Percentiles rank a stretch among this genome's conserved stretches.
Evolutionary conservation across 139 green algal species (phyloP).

Genomic region (Coelastrella sp.): DNA sequence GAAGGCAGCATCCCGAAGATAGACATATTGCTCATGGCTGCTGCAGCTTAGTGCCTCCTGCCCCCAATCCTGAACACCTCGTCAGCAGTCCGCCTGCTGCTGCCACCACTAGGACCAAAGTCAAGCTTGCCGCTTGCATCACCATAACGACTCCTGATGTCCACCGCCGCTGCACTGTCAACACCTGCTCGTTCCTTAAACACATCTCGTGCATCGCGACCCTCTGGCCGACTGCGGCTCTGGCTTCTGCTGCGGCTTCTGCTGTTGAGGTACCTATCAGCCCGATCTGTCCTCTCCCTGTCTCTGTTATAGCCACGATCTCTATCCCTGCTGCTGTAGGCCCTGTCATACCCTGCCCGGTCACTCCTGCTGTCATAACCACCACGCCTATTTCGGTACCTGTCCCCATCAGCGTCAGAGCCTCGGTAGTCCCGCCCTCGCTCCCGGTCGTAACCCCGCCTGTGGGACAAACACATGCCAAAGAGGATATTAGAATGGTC

Average conservation of each 20-base stretch:
- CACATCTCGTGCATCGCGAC: constrained; percentile 49
- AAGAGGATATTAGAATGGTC: no score
- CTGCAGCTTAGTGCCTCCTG: constrained; percentile 10
- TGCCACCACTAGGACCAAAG: not conserved
- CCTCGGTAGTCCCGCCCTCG: constrained; percentile 5
- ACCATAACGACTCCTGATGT: constrained; percentile 39
- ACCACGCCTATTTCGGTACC: not conserved
- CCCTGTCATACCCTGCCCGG: not conserved
- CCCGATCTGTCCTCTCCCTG: constrained; percentile 18
- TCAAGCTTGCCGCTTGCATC: constrained; percentile 43
- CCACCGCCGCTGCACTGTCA: not conserved
- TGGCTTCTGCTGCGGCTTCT: constrained; percentile 41
- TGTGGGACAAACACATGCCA: not conserved
- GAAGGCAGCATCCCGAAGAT: no score
- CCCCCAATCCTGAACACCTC: constrained; percentile 47
- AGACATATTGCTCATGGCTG: not conserved
- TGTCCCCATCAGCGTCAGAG: constrained; percentile 7
- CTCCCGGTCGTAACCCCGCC: constrained; percentile 13
- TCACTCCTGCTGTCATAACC: not conserved
- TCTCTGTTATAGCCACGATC: constrained; percentile 30
- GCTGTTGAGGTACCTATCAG: not conserved
- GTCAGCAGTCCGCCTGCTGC: constrained; percentile 3
- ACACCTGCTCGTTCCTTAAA: constrained; percentile 20
- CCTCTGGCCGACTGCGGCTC: not conserved
- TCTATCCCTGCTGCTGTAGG: constrained; percentile 5